Evolutionary conservation across 2,329 filamentous ascomycete genomes (phyloP), one percentile per base, ranked within the genome.

Genomic region (Aspergillus sp.): DNA sequence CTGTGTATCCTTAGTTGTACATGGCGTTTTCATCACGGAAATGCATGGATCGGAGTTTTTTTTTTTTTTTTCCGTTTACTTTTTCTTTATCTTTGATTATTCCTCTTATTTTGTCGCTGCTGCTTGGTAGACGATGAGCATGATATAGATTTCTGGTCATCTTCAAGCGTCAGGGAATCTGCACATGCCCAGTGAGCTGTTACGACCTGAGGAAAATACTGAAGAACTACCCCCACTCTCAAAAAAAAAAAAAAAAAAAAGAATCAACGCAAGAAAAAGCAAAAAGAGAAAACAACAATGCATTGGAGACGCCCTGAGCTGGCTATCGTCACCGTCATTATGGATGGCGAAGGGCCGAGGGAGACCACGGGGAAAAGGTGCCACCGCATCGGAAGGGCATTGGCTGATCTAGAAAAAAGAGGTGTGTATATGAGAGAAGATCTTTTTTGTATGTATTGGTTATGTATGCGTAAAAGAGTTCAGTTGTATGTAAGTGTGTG

Each of bases 41-140:
- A 62, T 62, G 64, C 63, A 66, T 66, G 59, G 60, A 52, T 50
- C 53, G 63, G 63, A 58, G 61, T 65, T 65, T 43, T 43, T 19
- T 41, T 19, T 22, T 12, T 25, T 46, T 51, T 46, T 27, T 12
- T 45, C 17, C 48, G 45, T 20, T 47, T 45, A 19, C 43, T 46
- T 45, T 45, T 22, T 47, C 22, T 38, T 45, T 46, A 25, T 35
- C 38, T 45, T 42, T 41, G 19, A 19, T 51, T 46, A 47, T 45
- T 46, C 41, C 47, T 48, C 23, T 46, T 37, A 44, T 37, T 5
- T n/a, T 37, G 33, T 37, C 33, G 17, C 17, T 19, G 33, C n/a
- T 3, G 17, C 33, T 37, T 37, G 12, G 33, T 6, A 37, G 6
- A 17, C n/a, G 7, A 37, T 37, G 17, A 37, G 6, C n/a, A 19